Evolutionary conservation across 352 stramenopile genomes (phyloP), one percentile per base, ranked within the genome.

Genomic region (Phytophthora cactorum): DNA sequence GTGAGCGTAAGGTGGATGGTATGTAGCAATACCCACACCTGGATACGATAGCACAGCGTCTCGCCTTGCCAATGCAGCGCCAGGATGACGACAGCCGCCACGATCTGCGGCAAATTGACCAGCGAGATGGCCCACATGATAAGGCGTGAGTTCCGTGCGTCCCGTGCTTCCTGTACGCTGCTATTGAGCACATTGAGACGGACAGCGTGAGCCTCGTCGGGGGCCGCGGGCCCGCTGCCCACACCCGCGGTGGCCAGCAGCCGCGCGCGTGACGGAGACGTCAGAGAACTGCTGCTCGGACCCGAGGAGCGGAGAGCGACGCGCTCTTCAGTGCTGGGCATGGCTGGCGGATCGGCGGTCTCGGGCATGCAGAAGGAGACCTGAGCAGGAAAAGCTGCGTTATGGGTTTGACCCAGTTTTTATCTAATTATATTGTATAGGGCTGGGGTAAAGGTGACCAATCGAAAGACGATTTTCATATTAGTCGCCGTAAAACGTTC

Each of bases 151-250:
- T 90, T 95, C 51, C 85, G 84, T 41, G 86, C 88, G 11, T 95
- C 84, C 14, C 84, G 86, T 3, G 86, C 88, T 49, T 93, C 88
- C 43, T 91, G 82, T 2, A 95, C 84, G 61, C 79, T 91, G 68
- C 79, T 92, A 69, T 92, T 93, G 51, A 95, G 81, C 56, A 95
- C 86, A 65, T 93, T 95, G 47, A 93, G 74, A 9, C 88, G 84
- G 56, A 95, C 88, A 28, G 84, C 86, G 56, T 93, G 88, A 22
- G 82, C 88, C 61, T 94, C 88, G 59, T 90, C 83, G 39, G 83
- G 51, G n/a, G 74, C 59, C 2, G 59, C 54, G 25, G 63, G 67
- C 12, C 67, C 67, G 31, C 63, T 66, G 17, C 61, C 70, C 4
- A 78, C 57, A 17, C 71, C 66, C 8, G 71, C 71, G 4, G 62